phyloP scores from a whole-genome alignment of 768 basidiomycete genomes.

The Kwoniella europaea region DNA sequence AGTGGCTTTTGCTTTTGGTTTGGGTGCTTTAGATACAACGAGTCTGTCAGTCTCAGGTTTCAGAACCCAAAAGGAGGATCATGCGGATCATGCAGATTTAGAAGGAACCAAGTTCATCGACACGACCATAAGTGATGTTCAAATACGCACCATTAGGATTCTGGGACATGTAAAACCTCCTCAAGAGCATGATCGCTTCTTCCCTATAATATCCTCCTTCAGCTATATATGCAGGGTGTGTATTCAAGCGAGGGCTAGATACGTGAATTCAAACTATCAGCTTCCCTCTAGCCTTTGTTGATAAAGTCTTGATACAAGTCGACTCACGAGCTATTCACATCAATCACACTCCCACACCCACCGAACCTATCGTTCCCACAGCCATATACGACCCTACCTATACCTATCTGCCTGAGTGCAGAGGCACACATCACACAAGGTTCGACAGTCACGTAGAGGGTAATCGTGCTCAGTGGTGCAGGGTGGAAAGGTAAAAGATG shows the following conservation, averaged over 20 bases:
- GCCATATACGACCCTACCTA: constrained; percentile 87
- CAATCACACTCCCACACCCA: constrained; percentile 91
- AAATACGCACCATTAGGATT: constrained; percentile 78
- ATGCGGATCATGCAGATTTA: too few relatives aligned
- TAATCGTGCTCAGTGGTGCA: constrained; percentile 77
- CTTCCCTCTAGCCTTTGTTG: neutral
- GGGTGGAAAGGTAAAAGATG: constrained; percentile 71
- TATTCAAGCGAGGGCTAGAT: constrained; percentile 64
- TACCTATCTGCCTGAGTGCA: constrained; percentile 89
- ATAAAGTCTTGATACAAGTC: too few relatives aligned
- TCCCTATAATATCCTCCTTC: constrained; percentile 76
- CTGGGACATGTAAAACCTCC: constrained; percentile 89
- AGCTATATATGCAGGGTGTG: constrained; percentile 75
- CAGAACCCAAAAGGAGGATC: too few relatives aligned
- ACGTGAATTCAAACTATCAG: neutral
- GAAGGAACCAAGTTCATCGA: too few relatives aligned
- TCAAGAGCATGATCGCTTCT: constrained; percentile 82
- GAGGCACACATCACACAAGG: constrained; percentile 99
- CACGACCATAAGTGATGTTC: too few relatives aligned
- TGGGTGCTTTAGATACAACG: constrained; percentile 68
- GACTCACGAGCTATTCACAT: constrained; percentile 75
- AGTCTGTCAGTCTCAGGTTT: too few relatives aligned
- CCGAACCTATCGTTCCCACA: constrained; percentile 96
- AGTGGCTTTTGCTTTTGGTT: constrained; percentile 83
- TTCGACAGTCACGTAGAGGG: constrained; percentile 96